Percentiles rank a stretch among this genome's conserved stretches.
Conservation (phyloP, 768 basidiomycete species). For the Polyporus arcularius region DNA sequence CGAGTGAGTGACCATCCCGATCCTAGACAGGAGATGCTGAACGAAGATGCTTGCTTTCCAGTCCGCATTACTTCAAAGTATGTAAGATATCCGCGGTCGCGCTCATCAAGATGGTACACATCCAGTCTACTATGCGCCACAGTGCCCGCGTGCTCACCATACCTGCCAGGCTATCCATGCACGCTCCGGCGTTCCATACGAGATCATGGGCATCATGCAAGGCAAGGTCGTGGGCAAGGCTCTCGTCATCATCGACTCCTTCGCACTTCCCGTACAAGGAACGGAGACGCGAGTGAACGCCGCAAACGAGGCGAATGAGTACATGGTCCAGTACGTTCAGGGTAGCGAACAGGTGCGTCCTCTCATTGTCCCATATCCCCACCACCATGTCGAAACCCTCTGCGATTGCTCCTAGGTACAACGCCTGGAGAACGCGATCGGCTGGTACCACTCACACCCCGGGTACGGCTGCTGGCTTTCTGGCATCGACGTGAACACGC, state of each 20-base stretch:
- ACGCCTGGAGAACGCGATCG: slow-evolving; percentile 83
- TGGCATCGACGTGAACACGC: slow-evolving; percentile 97
- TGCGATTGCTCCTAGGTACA: slow-evolving; percentile 56
- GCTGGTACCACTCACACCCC: slow-evolving; percentile 99
- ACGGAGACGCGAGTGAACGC: slow-evolving; percentile 99
- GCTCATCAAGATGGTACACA: slow-evolving; percentile 86
- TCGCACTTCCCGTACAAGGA: slow-evolving; percentile 95
- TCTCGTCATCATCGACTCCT: slow-evolving; percentile 91
- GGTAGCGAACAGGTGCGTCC: slow-evolving; percentile 72
- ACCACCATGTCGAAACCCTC: not conserved
- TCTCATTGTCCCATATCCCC: not conserved
- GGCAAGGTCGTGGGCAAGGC: slow-evolving; percentile 85
- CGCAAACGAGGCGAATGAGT: slow-evolving; percentile 93
- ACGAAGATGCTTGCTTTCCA: slow-evolving; percentile 27
- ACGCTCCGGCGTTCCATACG: slow-evolving; percentile 94
- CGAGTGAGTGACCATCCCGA: slow-evolving; percentile 58
- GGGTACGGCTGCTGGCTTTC: slow-evolving; percentile 99
- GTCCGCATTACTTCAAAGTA: slow-evolving; percentile 80
- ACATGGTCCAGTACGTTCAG: slow-evolving; percentile 93
- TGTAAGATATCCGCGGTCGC: slow-evolving; percentile 97
- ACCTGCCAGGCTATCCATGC: slow-evolving; percentile 88
- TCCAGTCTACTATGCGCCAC: not conserved
- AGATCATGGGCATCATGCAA: slow-evolving; percentile 99
- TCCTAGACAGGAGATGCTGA: not conserved
- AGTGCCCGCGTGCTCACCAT: not conserved